phyloP scores from a whole-genome alignment of 495 filamentous ascomycete genomes.

The Parathielavia appendiculata region DNA sequence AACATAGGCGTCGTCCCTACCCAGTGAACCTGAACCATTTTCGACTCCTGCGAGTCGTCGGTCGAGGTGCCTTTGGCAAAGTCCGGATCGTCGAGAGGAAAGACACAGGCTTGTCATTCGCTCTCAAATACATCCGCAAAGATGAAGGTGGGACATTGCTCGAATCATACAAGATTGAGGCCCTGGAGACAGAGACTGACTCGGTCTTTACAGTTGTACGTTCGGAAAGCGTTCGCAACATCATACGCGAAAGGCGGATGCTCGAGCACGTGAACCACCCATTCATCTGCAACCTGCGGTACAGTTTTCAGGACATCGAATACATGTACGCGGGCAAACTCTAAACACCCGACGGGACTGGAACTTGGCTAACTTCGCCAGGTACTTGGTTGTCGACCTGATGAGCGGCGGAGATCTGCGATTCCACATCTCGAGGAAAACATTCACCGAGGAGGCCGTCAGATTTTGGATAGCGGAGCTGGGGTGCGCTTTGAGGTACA shows the following conservation, averaged over 20 bases:
- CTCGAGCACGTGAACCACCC: constrained; percentile 96
- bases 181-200: constrained; percentile 9
- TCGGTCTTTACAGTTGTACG: constrained; percentile 64
- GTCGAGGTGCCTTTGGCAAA: constrained; percentile 96
- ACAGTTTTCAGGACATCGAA: constrained; percentile 98
- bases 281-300: constrained; percentile 96
- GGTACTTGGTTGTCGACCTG: constrained; percentile 95
- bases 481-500: constrained; percentile 85
- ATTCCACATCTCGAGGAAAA: constrained; percentile 97
- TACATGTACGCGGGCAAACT: constrained; percentile 68
- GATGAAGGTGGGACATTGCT: constrained; percentile 74
- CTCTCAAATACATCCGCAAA: constrained; percentile 96
- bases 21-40: constrained; percentile 97
- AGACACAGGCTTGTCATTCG: constrained; percentile 86
- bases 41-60: constrained; percentile 87
- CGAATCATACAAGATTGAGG: neutral
- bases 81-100: constrained; percentile 97
- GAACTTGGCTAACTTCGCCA: constrained; percentile 35
- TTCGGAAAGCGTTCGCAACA: constrained; percentile 95
- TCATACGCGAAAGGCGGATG: constrained; percentile 95
- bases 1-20: neutral
- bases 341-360: neutral
- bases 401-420: constrained; percentile 97
- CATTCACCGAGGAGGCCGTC: constrained; percentile 95
- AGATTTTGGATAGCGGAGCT: constrained; percentile 95